Base-by-base conservation (phyloP, 495 filamentous ascomycete genomes). In the Trichoderma reesei region DNA sequence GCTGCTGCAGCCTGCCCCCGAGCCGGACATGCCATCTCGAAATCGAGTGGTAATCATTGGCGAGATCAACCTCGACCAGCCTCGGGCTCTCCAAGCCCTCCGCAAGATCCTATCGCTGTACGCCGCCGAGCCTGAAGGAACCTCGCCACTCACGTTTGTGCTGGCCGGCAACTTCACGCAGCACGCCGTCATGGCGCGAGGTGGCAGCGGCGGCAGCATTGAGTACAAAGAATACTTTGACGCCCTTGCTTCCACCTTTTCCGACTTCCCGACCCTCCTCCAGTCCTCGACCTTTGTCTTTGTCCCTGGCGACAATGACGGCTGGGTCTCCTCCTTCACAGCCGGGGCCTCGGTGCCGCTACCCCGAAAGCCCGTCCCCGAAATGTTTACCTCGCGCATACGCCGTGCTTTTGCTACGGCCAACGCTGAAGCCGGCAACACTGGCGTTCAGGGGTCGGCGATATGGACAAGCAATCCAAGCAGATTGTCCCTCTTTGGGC, bases 171-270 rank as follows among this genome's bases (percentile, higher is more conserved):
- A 92, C 72, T 98, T 98, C 73, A 85, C 86, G 54, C 83, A 81
- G 44, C 79, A 86, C 70, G 87, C 91, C 8, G 80, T 88, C 62
- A 85, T 92, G 76, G 83, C 88, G 5, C 84, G 86, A 44, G 85
- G 85, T 31, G 83, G 85, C 9, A 85, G 83, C 66, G 86, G 83
- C 13, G 89, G 85, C 0, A 89, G 86, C 68, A 93, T 96, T 59
- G 91, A 92, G 73, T 96, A 96, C 74, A 96, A 96, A 73, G 95
- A 97, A 72, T 86, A 86, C 71, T 98, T 96, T 69, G 89, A 98
- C 75, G 82, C 84, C 5, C 83, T 98, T 18, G 92, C 94, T 2
- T 83, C 87, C 16, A 82, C 89, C 1, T 76, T 98, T n/a, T 80
- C 89, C 8, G 91, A 98, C 48, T 96, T 90, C 73, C 91, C 89